Conservation (phyloP, 2,329 filamentous ascomycete genomes). For the Diplodia seriata region DNA sequence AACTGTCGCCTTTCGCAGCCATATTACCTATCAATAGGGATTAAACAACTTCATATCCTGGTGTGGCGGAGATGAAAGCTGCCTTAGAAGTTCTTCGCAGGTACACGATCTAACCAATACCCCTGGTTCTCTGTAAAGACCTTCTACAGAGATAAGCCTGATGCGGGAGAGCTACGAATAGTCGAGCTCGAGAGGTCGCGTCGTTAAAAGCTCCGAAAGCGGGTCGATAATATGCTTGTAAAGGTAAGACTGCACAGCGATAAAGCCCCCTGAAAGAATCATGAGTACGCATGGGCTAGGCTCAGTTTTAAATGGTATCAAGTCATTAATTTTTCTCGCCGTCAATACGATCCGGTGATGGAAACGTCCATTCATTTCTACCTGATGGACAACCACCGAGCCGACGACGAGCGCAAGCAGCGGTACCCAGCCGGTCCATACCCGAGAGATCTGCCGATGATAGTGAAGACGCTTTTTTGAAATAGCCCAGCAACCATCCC, state of each 20-base stretch:
- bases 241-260: no score
- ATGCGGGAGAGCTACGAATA: no score
- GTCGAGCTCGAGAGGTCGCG: background rate
- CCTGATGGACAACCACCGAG: conserved; percentile 30
- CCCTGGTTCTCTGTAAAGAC: no score
- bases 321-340: conserved; percentile 30
- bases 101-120: no score
- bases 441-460: conserved; percentile 18
- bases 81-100: no score
- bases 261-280: background rate
- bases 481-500: conserved; percentile 29
- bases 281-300: background rate
- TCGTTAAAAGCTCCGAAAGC: background rate
- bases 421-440: conserved; percentile 22
- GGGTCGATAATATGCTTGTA: background rate
- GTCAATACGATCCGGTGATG: conserved; percentile 18
- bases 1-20: no score
- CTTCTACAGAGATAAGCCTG: no score
- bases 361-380: conserved; percentile 33
- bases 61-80: no score
- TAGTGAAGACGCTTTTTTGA: conserved; percentile 29
- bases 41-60: no score
- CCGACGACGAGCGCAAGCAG: conserved; percentile 24
- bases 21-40: no score
- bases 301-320: conserved; percentile 19